Base-by-base conservation (phyloP, 352 stramenopile species). In the Globisporangium parvum region DNA sequence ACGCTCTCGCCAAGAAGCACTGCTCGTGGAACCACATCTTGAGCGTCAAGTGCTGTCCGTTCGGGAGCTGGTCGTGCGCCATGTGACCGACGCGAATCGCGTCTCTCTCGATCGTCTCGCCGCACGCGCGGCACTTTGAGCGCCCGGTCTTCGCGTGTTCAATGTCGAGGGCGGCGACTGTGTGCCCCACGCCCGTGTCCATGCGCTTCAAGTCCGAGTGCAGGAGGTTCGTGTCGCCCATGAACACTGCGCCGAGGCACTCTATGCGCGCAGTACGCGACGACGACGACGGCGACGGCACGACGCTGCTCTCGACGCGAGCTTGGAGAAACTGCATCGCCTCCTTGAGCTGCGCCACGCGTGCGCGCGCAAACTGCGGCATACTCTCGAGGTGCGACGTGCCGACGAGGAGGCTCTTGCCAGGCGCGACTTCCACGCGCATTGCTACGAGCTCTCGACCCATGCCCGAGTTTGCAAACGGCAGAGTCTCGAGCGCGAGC, bases 141-240 rank as follows among this genome's bases (percentile, higher is more conserved):
- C 79, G 69, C 15, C 57, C 66, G 0, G 54, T 73, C 41, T 80
- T 85, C 21, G 82, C 77, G 4, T 63, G 44, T 44, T 89, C 82
- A 6, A 89, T 62, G 9, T 75, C 70, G 26, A 92, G 50, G 49
- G 82, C 68, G 5, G 42, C 44, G 3, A 61, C 67, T 14, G 71
- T 54, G 1, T 31, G 59, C 0, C 66, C 66, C 10, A 74, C 51
- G 20, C 54, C 42, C 37, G 58, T 41, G 62, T 89, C 79, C 51
- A 90, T 60, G 20, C 87, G 53, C 48, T 75, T 81, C 63, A 88
- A 71, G 47, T 92, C 82, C 0, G 60, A 60, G 20, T 66, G 65
- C 21, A 92, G 46, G 24, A 92, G 55, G 61, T 92, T 90, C 5
- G 65, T 90, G 47, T 92, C 82, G 21, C 77, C 82, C 79, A 92